Base-by-base conservation (phyloP, 2,329 filamentous ascomycete species). In the Claviceps purpurea region DNA sequence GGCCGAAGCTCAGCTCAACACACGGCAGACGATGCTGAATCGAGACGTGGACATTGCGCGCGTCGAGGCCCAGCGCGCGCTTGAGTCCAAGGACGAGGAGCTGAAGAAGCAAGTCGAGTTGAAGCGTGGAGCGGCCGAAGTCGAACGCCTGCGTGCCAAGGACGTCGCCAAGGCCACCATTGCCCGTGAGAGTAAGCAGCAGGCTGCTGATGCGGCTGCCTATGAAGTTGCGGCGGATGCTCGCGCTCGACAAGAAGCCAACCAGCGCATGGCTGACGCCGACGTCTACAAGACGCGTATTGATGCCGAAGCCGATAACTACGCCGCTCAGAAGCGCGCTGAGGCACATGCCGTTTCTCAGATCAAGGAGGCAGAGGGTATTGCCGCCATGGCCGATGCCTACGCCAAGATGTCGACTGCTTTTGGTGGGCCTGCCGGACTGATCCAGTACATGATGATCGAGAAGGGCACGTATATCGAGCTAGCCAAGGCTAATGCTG, bases 361-460 rank as follows among this genome's bases (percentile, higher is more conserved):
- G 62, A 76, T 87, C 62, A 82, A 82, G 59, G 85, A 91, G 64
- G 88, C 88, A 2, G 84, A 89, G 61, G 89, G 84, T 70, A 71
- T 91, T 39, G 66, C 72, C 0, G 85, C 87, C 60, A 88, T 89
- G 80, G 87, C 88, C 1, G 81, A 84, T 52, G 87, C 86, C n/a
- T 94, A 93, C 67, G 75, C 73, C 56, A 80, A 83, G 60, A 75
- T 94, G 62, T 75, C 83, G 2, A 68, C 75, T 1, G 87, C 87
- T 0, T 81, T 94, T 46, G 88, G 88, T 54, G 88, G 89, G 0
- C 85, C 89, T 2, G 77, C 82, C 39, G 86, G 85, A 34, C 74
- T 95, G 53, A 73, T 94, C 60, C 84, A 90, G 65, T 91, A 86
- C 73, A 77, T 91, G 69, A 94, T 94, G 89, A 81, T 95, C 63